Base-by-base conservation (phyloP, 2,329 filamentous ascomycete species). In the Ophiosphaerella narmari region DNA sequence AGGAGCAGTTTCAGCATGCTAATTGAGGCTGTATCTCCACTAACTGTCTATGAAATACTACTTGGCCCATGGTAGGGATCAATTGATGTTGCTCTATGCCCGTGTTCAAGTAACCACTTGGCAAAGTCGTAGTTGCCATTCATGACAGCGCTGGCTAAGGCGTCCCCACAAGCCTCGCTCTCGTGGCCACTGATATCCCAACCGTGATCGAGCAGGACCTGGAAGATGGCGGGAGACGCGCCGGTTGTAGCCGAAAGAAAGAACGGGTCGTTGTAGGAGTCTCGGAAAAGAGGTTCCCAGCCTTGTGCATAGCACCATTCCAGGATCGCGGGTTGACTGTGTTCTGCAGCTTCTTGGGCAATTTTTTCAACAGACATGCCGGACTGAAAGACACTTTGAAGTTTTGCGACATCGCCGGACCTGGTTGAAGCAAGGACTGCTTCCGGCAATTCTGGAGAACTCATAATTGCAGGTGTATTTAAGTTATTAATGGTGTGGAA, bases 241-340 rank as follows among this genome's bases (percentile, higher is more conserved):
- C 39, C 39, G 8, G 24, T 14, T 24, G n/a, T 31, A 7, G 26
- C 24, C n/a, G 11, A 29, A 24, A 29, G 29, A 24, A 29, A 40
- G 39, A 40, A 40, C 9, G 6, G 7, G 24, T 40, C 24, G 39
- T 40, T 40, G 23, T 16, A 40, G 7, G 39, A 40, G 5, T 24
- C n/a, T 29, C 7, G 26, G n/a, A n/a, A 18, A 13, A 9, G 26
- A 24, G 39, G 9, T 18, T 9, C 26, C 39, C 39, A 40, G 12
- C 39, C 39, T 40, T 40, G 39, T 8, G 39, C 4, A 31, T 31
- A 40, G 26, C 39, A 40, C 39, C 39, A 40, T 16, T 40, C 39
- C n/a, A 40, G 24, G 13, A 40, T 40, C 8, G n/a, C 8, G 26
- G 39, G 11, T 16, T 40, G 39, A 6, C 24, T 14, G 12, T 32